Evolutionary conservation across 1,284 basidiomycete species (phyloP).

Genomic region (Ganoderma resinaceum): DNA sequence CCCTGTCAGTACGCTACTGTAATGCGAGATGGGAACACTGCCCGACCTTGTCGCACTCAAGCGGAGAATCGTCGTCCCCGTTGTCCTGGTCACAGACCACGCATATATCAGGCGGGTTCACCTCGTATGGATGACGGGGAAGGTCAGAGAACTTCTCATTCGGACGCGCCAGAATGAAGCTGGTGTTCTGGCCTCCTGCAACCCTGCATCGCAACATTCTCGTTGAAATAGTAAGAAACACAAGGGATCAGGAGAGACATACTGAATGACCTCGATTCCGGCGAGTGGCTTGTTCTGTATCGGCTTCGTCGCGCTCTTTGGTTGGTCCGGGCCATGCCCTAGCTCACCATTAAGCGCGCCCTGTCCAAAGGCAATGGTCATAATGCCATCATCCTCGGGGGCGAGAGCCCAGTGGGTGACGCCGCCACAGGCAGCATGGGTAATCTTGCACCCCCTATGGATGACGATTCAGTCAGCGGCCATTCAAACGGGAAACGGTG

Average conservation of each 20-base stretch:
- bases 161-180: conserved; percentile 79
- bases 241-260: conserved; percentile 35
- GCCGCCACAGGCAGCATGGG: conserved; percentile 77
- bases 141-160: conserved; percentile 75
- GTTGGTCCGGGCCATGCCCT: conserved; percentile 80
- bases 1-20: not conserved
- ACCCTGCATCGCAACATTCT: conserved; percentile 55
- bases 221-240: not conserved
- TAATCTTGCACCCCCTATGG: conserved; percentile 75
- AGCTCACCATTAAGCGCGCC: conserved; percentile 85
- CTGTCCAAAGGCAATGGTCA: conserved; percentile 90
- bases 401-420: conserved; percentile 90
- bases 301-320: conserved; percentile 91
- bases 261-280: conserved; percentile 84
- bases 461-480: conserved; percentile 10
- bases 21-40: not conserved
- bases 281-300: conserved; percentile 72
- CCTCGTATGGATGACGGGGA: conserved; percentile 75
- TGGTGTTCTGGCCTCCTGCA: conserved; percentile 86
- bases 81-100: conserved; percentile 74
- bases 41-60: conserved; percentile 88
- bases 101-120: conserved; percentile 76
- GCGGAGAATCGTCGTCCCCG: conserved; percentile 69
- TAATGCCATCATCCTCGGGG: conserved; percentile 72
- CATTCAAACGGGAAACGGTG: conserved; percentile 10